phyloP scores from a whole-genome alignment of 2,329 filamentous ascomycete species.

The Cladosporium phlei region DNA sequence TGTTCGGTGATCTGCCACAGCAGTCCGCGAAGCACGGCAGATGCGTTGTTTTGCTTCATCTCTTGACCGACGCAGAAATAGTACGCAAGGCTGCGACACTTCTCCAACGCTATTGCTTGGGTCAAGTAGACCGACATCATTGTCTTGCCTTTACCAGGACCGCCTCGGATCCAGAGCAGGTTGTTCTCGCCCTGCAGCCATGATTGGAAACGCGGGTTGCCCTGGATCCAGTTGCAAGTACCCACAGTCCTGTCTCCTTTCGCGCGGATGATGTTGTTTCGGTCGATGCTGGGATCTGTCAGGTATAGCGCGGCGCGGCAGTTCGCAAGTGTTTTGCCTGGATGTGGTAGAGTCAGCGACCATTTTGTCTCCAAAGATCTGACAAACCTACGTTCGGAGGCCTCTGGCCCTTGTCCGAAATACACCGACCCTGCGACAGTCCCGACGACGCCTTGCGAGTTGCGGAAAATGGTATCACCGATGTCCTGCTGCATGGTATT shows the following conservation, averaged over 20 bases:
- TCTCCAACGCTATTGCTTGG: slow-evolving; percentile 20
- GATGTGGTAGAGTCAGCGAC: too few species aligned
- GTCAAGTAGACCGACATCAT: slow-evolving; percentile 30
- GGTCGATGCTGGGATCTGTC: slow-evolving; percentile 15
- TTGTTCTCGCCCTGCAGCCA: slow-evolving; percentile 17
- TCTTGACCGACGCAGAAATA: slow-evolving; percentile 29
- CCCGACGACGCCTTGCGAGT: too few species aligned
- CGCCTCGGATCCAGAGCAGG: slow-evolving; percentile 27
- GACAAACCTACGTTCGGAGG: too few species aligned
- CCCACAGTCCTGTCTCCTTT: slow-evolving; percentile 12
- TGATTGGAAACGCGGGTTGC: background rate
- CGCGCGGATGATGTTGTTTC: slow-evolving; percentile 15
- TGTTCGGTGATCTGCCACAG: slow-evolving; percentile 10
- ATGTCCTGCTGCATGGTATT: too few species aligned
- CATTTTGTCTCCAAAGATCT: too few species aligned
- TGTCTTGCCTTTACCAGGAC: slow-evolving; percentile 32
- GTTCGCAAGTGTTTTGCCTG: too few species aligned
- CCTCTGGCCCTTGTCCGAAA: too few species aligned
- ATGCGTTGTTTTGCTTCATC: slow-evolving; percentile 25
- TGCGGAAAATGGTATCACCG: too few species aligned
- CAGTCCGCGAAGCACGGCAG: slow-evolving; percentile 24
- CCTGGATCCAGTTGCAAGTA: background rate
- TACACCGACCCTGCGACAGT: too few species aligned
- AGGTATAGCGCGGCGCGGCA: background rate
- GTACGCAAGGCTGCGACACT: slow-evolving; percentile 1